Base-by-base conservation (phyloP, 1,284 basidiomycete species). In the Retiboletus flavoniger region DNA sequence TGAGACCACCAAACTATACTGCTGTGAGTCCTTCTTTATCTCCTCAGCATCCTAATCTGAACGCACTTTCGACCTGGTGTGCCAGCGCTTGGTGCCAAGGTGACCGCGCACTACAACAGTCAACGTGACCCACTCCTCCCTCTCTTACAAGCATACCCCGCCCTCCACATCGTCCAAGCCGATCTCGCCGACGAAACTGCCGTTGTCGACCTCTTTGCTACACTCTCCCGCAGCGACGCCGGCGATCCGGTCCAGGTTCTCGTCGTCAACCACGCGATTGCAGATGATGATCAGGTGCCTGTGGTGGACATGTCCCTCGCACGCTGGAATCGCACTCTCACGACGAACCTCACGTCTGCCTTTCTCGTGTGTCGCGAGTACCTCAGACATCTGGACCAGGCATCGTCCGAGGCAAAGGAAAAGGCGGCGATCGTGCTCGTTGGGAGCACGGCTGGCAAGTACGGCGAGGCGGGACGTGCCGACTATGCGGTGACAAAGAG, bases 391-490 rank as follows among this genome's bases (percentile, higher is more conserved):
- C 67, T 91, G 19, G 74, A 78, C 51, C 43, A 53, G 0, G 75
- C 78, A 1, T 61, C 71, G 0, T 68, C 73, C 1, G 66, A 61
- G 11, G 57, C 71, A 47, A 82, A 78, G 60, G 77, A 76, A 10
- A 78, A 80, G 57, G 83, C 82, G 1, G 75, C 78, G 8, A 78
- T 90, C 31, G 74, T 89, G 1, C 72, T 89, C 43, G 78, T 90
- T 34, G 87, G 88, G 13, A 87, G 85, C 58, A 84, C 82, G 0
- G 80, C 87, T 14, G 88, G 88, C 8, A 87, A 85, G 68, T 85
- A 79, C 59, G 89, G 88, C 13, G 85, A 89, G 68, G 80, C 80
- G 3, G 80, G 78, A 4, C 79, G 85, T 62, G 79, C 79, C 2
- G 85, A 88, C 68, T 85, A 86, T 63, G 76, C 82, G 14, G 75